Evolutionary conservation across 106 monocot species (phyloP).

Genomic region (Cymbidium sinense): DNA sequence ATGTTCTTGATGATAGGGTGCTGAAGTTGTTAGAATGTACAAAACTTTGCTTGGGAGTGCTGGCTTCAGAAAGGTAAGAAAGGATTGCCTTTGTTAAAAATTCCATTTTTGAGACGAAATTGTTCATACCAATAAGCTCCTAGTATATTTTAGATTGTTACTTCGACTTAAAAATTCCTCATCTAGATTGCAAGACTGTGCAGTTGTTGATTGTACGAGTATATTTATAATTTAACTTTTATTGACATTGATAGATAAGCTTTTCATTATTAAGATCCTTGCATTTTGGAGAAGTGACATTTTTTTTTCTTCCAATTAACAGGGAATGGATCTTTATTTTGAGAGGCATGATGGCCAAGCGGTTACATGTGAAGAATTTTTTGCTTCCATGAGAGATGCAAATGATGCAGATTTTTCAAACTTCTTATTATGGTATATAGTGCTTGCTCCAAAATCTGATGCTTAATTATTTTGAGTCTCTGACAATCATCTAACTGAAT

Average conservation of each 20-base stretch:
- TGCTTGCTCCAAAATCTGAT: background rate
- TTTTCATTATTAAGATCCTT: background rate
- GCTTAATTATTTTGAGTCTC: background rate
- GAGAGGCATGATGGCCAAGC: conserved; percentile 99
- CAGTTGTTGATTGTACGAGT: background rate
- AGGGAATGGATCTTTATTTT: conserved; percentile 99
- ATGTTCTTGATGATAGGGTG: conserved; percentile 47
- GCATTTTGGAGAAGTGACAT: background rate
- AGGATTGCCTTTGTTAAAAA: background rate
- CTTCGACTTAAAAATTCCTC: background rate
- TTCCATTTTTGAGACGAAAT: background rate
- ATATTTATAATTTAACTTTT: background rate
- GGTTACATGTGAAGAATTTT: conserved; percentile 98
- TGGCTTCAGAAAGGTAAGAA: conserved; percentile 84
- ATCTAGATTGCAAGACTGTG: background rate
- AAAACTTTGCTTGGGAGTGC: conserved; percentile 91
- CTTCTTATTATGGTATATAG: conserved; percentile 75
- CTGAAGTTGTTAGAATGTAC: conserved; percentile 99
- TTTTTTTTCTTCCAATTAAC: background rate
- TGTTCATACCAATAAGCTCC: background rate
- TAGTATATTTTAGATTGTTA: background rate
- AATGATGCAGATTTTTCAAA: conserved; percentile 78
- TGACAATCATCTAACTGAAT: background rate
- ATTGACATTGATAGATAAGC: background rate
- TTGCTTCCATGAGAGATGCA: conserved; percentile 97